A percentile compares a stretch with the other conserved stretches of the same genome.
phyloP scores from a whole-genome alignment of 2,329 filamentous ascomycete species.

The Ophiosphaerella korrae region DNA sequence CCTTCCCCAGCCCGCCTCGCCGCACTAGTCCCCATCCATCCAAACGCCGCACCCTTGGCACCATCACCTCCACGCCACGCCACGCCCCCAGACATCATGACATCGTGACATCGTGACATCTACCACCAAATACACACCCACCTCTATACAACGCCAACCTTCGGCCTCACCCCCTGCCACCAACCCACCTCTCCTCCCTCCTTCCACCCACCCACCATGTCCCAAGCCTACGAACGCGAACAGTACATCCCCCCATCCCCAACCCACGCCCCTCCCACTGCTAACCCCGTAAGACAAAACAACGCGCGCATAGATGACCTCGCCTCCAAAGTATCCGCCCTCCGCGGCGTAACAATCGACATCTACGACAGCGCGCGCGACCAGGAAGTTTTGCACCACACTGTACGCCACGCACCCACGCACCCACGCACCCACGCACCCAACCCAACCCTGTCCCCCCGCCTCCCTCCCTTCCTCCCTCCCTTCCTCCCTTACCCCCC shows the following conservation, averaged over 20 bases:
- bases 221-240: slow-evolving; percentile 64
- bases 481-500: too few species aligned
- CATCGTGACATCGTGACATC: too few species aligned
- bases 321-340: slow-evolving; percentile 84
- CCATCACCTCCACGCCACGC: slow-evolving; percentile 11
- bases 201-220: slow-evolving; percentile 48
- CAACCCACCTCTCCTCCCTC: neutral
- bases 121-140: too few species aligned
- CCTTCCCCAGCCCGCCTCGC: neutral
- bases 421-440: too few species aligned
- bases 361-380: slow-evolving; percentile 95
- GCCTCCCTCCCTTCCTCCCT: too few species aligned
- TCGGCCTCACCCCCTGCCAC: neutral
- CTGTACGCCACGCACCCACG: too few species aligned
- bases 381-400: slow-evolving; percentile 88
- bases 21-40: slow-evolving; percentile 5
- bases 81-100: neutral
- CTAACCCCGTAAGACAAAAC: slow-evolving; percentile 67
- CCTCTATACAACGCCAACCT: too few species aligned
- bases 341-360: slow-evolving; percentile 93
- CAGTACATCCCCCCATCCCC: slow-evolving; percentile 54
- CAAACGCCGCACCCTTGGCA: slow-evolving; percentile 7
- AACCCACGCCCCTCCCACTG: neutral
- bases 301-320: slow-evolving; percentile 93
- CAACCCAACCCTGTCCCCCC: too few species aligned